Evolutionary conservation across 2,329 filamentous ascomycete species (phyloP).

Genomic region (Pseudopyrenochaeta lycopersici): DNA sequence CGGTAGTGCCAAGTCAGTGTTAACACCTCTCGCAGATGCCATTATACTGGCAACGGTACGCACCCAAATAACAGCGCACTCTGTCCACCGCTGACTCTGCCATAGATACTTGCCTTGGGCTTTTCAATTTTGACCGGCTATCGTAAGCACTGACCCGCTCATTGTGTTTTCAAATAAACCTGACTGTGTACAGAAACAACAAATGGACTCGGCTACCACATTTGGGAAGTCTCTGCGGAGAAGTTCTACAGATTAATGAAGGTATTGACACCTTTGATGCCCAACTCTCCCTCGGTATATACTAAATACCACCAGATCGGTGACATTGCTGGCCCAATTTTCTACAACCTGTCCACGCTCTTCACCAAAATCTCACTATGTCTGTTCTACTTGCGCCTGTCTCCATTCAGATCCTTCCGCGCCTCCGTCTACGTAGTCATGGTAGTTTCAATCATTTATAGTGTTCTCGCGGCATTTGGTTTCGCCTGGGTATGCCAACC

Average conservation of each 20-base stretch:
- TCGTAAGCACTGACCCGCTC: slow-evolving; percentile 4
- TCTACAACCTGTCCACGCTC: slow-evolving; percentile 21
- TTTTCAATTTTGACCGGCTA: slow-evolving; percentile 19
- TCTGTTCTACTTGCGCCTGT: slow-evolving; percentile 22
- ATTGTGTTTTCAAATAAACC: background rate
- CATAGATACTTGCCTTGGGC: slow-evolving; percentile 13
- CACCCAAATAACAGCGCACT: background rate
- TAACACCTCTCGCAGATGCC: slow-evolving; percentile 10
- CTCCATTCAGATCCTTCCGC: slow-evolving; percentile 14
- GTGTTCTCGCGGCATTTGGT: slow-evolving; percentile 17
- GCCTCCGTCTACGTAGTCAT: slow-evolving; percentile 13
- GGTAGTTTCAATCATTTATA: slow-evolving; percentile 20
- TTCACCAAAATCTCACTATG: slow-evolving; percentile 23
- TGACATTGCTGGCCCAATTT: slow-evolving; percentile 22
- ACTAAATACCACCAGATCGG: slow-evolving; percentile 14
- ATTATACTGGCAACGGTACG: slow-evolving; percentile 17
- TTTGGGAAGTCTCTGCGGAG: slow-evolving; percentile 16
- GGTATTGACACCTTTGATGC: slow-evolving; percentile 1
- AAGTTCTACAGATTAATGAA: slow-evolving; percentile 24
- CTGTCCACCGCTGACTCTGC: background rate
- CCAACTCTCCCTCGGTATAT: background rate
- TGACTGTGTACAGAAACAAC: slow-evolving; percentile 18
- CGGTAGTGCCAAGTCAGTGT: background rate
- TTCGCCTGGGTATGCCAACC: slow-evolving; percentile 27
- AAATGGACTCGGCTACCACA: slow-evolving; percentile 23